Base-by-base conservation (phyloP, 208 protist species). In the Wallacemonas sp. region DNA sequence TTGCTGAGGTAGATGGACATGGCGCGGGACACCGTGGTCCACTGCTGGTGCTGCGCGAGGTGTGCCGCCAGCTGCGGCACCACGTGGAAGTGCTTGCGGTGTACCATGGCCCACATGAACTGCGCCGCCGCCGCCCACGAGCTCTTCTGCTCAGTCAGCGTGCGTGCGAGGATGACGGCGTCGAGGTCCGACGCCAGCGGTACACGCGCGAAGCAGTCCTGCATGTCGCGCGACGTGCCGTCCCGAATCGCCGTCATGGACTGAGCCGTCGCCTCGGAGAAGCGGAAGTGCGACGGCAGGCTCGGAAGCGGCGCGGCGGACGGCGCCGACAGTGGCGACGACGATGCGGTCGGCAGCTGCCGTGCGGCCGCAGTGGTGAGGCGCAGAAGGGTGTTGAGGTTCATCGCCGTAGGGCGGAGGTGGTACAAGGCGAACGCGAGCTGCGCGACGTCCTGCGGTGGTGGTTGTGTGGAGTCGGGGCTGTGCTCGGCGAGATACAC, bases 1-100 rank as follows among this genome's bases (percentile, higher is more conserved):
- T 88, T 91, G 36, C 81, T 87, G 25, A 94, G 70, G 48, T 83
- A 88, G 3, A 90, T 65, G 0, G 88, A 64, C 82, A 94, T 89
- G 12, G 78, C 76, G 46, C 71, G 74, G 11, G 82, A 73, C 33
- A 77, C 83, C 0, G 75, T 65, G 8, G 63, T 28, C 82, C 85
- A 91, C 62, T 70, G 70, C 18, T 79, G 74, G 11, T 86, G 74
- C 12, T 50, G 67, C 8, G 88, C 79, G 2, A 88, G 42, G 45
- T 91, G 72, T 0, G 29, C 7, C 2, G 88, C 75, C 16, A 94
- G 72, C 5, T 11, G 42, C 12, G 85, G 78, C 26, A 94, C 61
- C 0, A 84, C 77, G 39, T 41, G 38, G 62, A 87, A 91, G 41
- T 79, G 72, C 54, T 81, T 79, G 11, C 84, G 79, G 11, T 59